A percentile compares a stretch with the other conserved stretches of the same genome.
phyloP scores from a whole-genome alignment of 306 rosid genomes.

The Rubus idaeus region DNA sequence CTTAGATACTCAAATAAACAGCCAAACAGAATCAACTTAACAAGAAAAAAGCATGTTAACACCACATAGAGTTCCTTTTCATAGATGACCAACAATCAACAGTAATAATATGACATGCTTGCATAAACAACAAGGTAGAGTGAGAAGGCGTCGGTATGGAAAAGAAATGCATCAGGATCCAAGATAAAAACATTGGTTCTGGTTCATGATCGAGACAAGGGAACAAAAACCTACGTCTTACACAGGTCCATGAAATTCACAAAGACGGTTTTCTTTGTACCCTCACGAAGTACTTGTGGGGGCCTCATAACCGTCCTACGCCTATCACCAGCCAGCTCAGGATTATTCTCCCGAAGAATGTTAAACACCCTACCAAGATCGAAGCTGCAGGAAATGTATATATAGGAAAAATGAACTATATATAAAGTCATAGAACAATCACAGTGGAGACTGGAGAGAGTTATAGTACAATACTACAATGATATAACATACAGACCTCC shows the following conservation, averaged over 20 bases:
- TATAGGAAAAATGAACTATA: slow-evolving; percentile 38
- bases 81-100: background rate
- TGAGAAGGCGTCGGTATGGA: background rate
- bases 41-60: background rate
- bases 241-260: slow-evolving; percentile 95
- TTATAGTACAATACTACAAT: background rate
- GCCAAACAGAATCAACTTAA: no score
- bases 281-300: slow-evolving; percentile 98
- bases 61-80: background rate
- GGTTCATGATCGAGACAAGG: background rate
- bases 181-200: background rate
- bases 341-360: slow-evolving; percentile 90
- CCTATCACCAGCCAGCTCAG: slow-evolving; percentile 90
- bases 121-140: background rate
- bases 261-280: slow-evolving; percentile 95
- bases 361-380: slow-evolving; percentile 90
- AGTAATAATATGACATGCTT: background rate
- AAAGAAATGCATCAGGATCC: background rate
- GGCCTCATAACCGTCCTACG: slow-evolving; percentile 95
- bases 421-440: background rate
- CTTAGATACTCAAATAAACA: background rate
- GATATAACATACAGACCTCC: slow-evolving; percentile 13
- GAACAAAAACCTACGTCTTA: slow-evolving; percentile 38
- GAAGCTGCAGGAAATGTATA: slow-evolving; percentile 91
- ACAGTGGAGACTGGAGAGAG: background rate